These are phyloP conservation scores for Coniferiporia weirii DNA, from an alignment of 1,284 basidiomycete genomes.

Conservation along the genomic window DNA sequence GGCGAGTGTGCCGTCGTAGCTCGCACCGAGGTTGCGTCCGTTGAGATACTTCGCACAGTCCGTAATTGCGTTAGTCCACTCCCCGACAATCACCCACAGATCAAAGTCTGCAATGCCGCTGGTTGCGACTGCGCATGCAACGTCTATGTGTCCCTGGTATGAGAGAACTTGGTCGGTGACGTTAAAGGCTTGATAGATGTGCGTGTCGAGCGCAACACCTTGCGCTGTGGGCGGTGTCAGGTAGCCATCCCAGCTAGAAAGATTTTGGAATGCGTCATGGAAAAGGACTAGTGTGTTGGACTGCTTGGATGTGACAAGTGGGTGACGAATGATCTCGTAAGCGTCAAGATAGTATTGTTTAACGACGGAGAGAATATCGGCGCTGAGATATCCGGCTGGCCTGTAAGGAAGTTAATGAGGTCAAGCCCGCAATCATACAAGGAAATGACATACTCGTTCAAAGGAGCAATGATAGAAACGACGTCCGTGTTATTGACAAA, in stretches of 20 bases:
- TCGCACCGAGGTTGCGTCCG: conserved; percentile 58
- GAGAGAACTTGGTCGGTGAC: conserved; percentile 48
- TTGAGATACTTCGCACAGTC: conserved; percentile 84
- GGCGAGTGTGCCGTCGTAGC: conserved; percentile 73
- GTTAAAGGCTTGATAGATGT: conserved; percentile 79
- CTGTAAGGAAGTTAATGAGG: conserved; percentile 35
- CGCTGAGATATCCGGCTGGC: conserved; percentile 69
- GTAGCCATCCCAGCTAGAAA: conserved; percentile 71
- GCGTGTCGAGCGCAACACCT: conserved; percentile 79
- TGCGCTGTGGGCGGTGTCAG: conserved; percentile 51
- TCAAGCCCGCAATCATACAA: neutral
- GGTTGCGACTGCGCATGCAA: conserved; percentile 49
- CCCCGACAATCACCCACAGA: conserved; percentile 76
- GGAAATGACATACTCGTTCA: conserved; percentile 63
- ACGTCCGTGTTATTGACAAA: conserved; percentile 51
- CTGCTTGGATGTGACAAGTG: conserved; percentile 50
- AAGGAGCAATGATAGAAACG: conserved; percentile 68
- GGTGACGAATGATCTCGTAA: conserved; percentile 67
- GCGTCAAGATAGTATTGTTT: conserved; percentile 74
- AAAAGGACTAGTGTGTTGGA: conserved; percentile 69
- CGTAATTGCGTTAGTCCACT: conserved; percentile 79
- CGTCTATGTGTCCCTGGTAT: conserved; percentile 56
- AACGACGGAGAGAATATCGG: conserved; percentile 47
- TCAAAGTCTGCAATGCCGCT: conserved; percentile 47
- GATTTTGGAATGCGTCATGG: conserved; percentile 81